Percentiles rank a stretch among this genome's conserved stretches.
Conservation (phyloP, 2,329 filamentous ascomycete species). For the Meredithiella fracta region DNA sequence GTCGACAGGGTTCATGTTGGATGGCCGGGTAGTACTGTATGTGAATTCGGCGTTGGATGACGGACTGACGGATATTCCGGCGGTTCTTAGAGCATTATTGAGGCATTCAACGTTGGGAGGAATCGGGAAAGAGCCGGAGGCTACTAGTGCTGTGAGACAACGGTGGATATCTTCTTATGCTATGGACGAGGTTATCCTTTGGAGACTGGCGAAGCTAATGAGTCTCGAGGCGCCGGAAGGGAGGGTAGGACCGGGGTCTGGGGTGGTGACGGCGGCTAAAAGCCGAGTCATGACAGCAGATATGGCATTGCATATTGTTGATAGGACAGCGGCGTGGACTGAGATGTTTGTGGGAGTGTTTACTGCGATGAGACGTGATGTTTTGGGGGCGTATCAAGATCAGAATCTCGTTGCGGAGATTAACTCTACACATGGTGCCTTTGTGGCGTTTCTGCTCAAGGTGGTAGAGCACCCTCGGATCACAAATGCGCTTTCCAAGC, state of each 20-base stretch:
- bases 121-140: conserved; percentile 14
- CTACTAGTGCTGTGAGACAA: conserved; percentile 9
- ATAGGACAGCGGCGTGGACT: conserved; percentile 42
- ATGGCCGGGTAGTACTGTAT: conserved; percentile 44
- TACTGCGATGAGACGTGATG: conserved; percentile 31
- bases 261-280: neutral
- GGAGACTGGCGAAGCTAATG: conserved; percentile 72
- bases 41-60: conserved; percentile 37
- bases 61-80: conserved; percentile 35
- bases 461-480: conserved; percentile 44
- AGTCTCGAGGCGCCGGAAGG: neutral
- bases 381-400: conserved; percentile 29
- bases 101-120: conserved; percentile 31
- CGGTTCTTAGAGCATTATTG: conserved; percentile 38
- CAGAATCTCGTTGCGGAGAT: conserved; percentile 38
- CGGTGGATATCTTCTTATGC: conserved; percentile 41
- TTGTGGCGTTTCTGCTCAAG: conserved; percentile 46
- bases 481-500: conserved; percentile 35
- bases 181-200: conserved; percentile 80
- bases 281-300: conserved; percentile 21
- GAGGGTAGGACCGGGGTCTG: neutral
- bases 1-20: conserved; percentile 33
- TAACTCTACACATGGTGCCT: conserved; percentile 42
- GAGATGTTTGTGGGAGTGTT: conserved; percentile 36
- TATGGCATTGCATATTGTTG: conserved; percentile 34